Evolutionary conservation across 805 yeast genomes (phyloP), one percentile per base, ranked within the genome.

Genomic region (Ogataea siamensis): DNA sequence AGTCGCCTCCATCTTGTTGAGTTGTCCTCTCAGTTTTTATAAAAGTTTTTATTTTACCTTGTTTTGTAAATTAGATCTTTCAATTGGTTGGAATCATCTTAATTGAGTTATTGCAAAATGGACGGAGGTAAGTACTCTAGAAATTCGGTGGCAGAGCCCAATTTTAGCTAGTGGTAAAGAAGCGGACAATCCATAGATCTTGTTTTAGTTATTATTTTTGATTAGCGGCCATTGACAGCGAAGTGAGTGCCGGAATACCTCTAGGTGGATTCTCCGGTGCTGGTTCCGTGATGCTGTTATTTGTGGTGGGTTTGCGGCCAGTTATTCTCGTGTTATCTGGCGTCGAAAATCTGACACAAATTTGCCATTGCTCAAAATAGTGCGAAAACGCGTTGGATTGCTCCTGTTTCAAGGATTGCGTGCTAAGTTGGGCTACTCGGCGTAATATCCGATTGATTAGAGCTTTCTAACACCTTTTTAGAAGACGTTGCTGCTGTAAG

Each of bases 71-170:
- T 29, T 34, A 30, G 43, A 45, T 39, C 45, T 36, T 37, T 34
- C 47, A 46, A 41, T 45, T 43, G 42, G 43, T 43, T 41, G 41
- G 28, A 29, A 37, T 26, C 25, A 42, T 34, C 39, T 29, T 46
- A 39, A 40, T 45, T 38, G 41, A 32, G 37, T 27, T 28, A 38
- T 37, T 32, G 34, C 66, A 72, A 63, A 57, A 73, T 74, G 79
- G 79, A 74, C 73, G 76, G 77, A 64, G 77, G 78, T 73, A 73
- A 64, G 78, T 73, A 14, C 10, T 24, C n/a, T 10, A 18, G 12
- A 8, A 12, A 27, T 14, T 24, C 30, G 30, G 29, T 5, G 6
- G 9, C 7, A 13, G 23, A 11, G 16, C 30, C 16, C 32, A 15
- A 19, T 24, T 47, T 37, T 32, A 45, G 7, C 27, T 12, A 40